Conservation (phyloP, 106 monocot genomes). For the Acanthochlamys bracteata region DNA sequence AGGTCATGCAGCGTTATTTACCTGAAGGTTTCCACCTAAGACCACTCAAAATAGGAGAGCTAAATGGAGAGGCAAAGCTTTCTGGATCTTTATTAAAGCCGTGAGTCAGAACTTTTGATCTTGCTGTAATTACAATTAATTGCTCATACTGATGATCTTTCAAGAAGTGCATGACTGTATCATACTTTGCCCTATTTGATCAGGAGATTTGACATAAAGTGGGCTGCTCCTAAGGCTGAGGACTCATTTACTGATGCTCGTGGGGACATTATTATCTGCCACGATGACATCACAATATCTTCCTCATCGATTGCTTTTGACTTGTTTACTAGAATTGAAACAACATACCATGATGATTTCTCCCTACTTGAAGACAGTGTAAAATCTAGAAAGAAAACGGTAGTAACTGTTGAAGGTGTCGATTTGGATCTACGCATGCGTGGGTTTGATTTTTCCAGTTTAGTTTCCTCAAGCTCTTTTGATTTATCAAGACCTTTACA, state of each 20-base stretch:
- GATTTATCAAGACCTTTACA: conserved; percentile 79
- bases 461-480: conserved; percentile 63
- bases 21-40: conserved; percentile 43
- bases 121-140: no score
- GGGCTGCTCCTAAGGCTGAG: conserved; percentile 95
- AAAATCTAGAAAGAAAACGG: conserved; percentile 32
- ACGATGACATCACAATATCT: conserved; percentile 56
- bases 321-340: conserved; percentile 64
- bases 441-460: conserved; percentile 83
- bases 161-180: no score
- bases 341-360: conserved; percentile 57
- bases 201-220: conserved; percentile 98
- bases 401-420: conserved; percentile 68
- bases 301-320: conserved; percentile 93
- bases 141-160: no score
- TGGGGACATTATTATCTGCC: conserved; percentile 84
- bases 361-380: conserved; percentile 15
- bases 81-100: conserved; percentile 85
- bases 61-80: conserved; percentile 91
- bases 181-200: neutral
- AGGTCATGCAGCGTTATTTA: conserved; percentile 63
- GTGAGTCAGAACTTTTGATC: conserved; percentile 31
- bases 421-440: conserved; percentile 88
- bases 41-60: conserved; percentile 82
- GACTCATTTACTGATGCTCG: conserved; percentile 93